Conservation (phyloP, 768 basidiomycete genomes). For the Rhizopogon sp. region DNA sequence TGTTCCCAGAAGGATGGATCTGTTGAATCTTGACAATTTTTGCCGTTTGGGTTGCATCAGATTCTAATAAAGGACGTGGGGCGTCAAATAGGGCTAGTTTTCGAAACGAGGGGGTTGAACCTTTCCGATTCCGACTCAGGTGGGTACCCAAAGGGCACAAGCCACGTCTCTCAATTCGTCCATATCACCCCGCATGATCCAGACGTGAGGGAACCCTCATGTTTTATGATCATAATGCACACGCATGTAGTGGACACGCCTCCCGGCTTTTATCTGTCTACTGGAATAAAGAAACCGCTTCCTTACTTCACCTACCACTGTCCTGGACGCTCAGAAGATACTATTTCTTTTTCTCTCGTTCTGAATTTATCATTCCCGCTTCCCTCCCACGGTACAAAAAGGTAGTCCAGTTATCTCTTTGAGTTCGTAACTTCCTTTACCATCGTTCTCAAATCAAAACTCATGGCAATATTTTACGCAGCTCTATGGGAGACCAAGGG, state of each 20-base stretch:
- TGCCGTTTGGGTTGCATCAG: slow-evolving; percentile 25
- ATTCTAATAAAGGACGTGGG: slow-evolving; percentile 23
- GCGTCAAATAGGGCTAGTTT: slow-evolving; percentile 23
- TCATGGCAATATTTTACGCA: background rate
- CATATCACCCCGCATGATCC: slow-evolving; percentile 13
- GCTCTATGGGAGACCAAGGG: background rate
- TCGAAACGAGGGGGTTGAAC: slow-evolving; percentile 23
- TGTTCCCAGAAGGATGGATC: slow-evolving; percentile 13
- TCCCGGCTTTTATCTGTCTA: slow-evolving; percentile 25
- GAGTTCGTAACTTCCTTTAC: background rate
- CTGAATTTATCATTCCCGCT: background rate
- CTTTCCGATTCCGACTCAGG: slow-evolving; percentile 5
- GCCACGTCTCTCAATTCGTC: slow-evolving; percentile 3
- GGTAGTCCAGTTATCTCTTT: background rate
- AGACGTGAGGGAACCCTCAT: slow-evolving; percentile 22
- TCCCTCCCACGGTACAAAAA: slow-evolving; percentile 3
- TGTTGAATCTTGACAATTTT: slow-evolving; percentile 16
- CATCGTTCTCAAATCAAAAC: background rate
- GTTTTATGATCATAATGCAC: slow-evolving; percentile 15
- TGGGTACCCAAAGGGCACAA: background rate
- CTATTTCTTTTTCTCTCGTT: background rate
- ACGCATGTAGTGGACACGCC: slow-evolving; percentile 19
- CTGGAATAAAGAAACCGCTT: background rate
- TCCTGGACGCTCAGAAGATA: background rate
- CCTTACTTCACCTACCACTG: background rate